phyloP scores from a whole-genome alignment of 2,329 filamentous ascomycete species.

The Knoxdaviesia capensis region DNA sequence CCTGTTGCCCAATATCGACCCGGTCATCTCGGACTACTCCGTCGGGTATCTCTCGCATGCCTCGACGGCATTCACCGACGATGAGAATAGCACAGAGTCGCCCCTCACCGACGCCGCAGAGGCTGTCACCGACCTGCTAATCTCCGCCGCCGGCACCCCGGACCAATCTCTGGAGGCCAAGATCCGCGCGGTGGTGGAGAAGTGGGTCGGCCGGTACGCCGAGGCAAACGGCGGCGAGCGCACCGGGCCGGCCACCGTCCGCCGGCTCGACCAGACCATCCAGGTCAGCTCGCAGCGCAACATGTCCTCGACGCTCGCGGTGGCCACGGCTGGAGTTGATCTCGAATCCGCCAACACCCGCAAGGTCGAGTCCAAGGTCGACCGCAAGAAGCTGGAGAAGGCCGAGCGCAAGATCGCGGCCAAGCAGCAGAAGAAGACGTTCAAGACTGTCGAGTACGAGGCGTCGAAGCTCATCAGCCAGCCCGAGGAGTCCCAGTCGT shows the following conservation, averaged over 20 bases:
- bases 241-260: constrained; percentile 57
- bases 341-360: constrained; percentile 80
- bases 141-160: constrained; percentile 80
- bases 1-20: constrained; percentile 72
- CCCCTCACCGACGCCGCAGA: constrained; percentile 71
- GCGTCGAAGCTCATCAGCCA: constrained; percentile 75
- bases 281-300: constrained; percentile 87
- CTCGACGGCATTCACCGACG: constrained; percentile 63
- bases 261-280: constrained; percentile 79
- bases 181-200: constrained; percentile 68
- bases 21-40: constrained; percentile 76
- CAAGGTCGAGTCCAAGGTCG: constrained; percentile 94
- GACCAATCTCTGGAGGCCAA: constrained; percentile 51
- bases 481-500: constrained; percentile 68
- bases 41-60: constrained; percentile 90
- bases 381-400: constrained; percentile 98
- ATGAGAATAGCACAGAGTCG: constrained; percentile 47
- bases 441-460: constrained; percentile 97
- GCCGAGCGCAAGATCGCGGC: constrained; percentile 92
- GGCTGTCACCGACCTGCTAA: constrained; percentile 67
- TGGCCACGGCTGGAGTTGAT: constrained; percentile 69
- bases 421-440: constrained; percentile 95
- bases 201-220: constrained; percentile 71
- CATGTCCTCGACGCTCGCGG: constrained; percentile 85
- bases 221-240: constrained; percentile 51